A percentile compares a stretch with the other conserved stretches of the same genome.
phyloP scores from a whole-genome alignment of 129 eudicot genomes.

The Saussurea involucrata region DNA sequence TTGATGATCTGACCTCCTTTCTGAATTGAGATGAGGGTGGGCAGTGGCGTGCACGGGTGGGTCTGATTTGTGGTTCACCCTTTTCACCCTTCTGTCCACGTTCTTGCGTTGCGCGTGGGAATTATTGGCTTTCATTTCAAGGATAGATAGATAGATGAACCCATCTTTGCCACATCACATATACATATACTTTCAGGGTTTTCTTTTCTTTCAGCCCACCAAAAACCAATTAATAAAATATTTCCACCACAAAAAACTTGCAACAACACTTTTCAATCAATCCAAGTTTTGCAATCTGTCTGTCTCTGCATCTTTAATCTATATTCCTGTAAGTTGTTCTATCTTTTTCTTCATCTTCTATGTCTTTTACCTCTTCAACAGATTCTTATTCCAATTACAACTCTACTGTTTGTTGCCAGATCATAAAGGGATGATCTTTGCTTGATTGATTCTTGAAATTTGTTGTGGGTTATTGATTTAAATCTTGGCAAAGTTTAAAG shows the following conservation, averaged over 20 bases:
- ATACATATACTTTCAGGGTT: neutral
- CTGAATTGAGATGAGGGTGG: neutral
- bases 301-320: slow-evolving; percentile 13
- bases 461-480: neutral
- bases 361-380: neutral
- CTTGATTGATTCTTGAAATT: slow-evolving; percentile 3
- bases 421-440: slow-evolving; percentile 9
- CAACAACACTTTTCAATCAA: slow-evolving; percentile 5
- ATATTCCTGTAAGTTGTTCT: slow-evolving; percentile 14
- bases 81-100: slow-evolving; percentile 13
- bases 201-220: slow-evolving; percentile 21
- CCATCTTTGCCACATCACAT: slow-evolving; percentile 22
- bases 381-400: neutral
- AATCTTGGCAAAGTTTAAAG: neutral
- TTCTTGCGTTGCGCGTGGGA: slow-evolving; percentile 26
- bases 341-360: neutral
- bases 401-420: slow-evolving; percentile 2
- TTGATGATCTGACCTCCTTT: neutral
- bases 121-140: neutral
- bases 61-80: neutral
- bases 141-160: neutral
- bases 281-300: slow-evolving; percentile 14
- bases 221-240: neutral
- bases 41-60: slow-evolving; percentile 21
- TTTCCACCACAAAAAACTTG: slow-evolving; percentile 9